Base-by-base conservation (phyloP, 73 alveolate genomes). In the Paramecium caudatum region DNA sequence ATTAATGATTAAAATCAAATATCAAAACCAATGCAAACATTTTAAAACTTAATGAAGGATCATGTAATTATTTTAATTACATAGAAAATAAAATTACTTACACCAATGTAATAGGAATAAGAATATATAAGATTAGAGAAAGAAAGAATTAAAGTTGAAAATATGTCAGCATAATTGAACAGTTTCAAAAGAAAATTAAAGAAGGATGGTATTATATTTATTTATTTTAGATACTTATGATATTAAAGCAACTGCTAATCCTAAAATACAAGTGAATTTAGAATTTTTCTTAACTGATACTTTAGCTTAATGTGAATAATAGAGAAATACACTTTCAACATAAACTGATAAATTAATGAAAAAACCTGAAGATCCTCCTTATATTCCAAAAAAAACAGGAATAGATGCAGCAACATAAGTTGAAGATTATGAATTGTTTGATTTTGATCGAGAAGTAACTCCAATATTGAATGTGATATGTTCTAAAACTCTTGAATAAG, bases 311-410 rank as follows among this genome's bases (percentile, higher is more conserved):
- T 82, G 86, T 12, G 95, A 70, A 23, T 45, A 97, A 36, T 93
- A 91, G 13, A 92, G 82, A 30, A 46, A 61, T 21, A 97, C 94
- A 48, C 94, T 96, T 82, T 96, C 88, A 48, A 91, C 95, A 12
- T 97, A 98, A 93, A 98, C 99, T 82, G 99, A 98, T 91, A 98
- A 90, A 25, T 96, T 97, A 82, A 46, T 91, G 46, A 97, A 95
- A 33, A 93, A 93, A 70, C 99, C 99, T n/a, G 97, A 97, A 62
- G 93, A 96, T 6, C 99, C 99, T 32, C 90, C 92, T 13, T 98
- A 94, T 85, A 92, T 95, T 27, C 99, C 99, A 1, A 98, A 96
- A 90, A 98, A 98, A 93, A 98, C 99, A 68, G 99, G 99, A 49
- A 97, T 96, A 81, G 99, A 98, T 92, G 98, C 96, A 23, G 94